Percentiles rank a stretch among this genome's conserved stretches.
Conservation (phyloP, 306 rosid genomes). For the Malus sieversii region DNA sequence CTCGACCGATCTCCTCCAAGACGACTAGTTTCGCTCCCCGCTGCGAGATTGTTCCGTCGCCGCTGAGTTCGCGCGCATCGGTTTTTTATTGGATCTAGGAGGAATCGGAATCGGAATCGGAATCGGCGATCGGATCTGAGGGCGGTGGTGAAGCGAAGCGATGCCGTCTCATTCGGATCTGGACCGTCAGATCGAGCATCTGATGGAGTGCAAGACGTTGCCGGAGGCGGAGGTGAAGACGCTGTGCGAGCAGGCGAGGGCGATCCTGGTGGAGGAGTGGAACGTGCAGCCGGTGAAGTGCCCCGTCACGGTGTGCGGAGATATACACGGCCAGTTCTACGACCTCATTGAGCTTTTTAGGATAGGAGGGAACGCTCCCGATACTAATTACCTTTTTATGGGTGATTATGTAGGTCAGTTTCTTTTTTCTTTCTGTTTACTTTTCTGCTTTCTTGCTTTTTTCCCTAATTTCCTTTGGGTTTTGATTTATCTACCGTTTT, state of each 20-base stretch:
- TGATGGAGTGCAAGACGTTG: constrained; percentile 94
- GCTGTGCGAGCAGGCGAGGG: constrained; percentile 89
- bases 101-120: neutral
- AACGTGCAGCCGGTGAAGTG: constrained; percentile 99
- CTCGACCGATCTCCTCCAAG: constrained; percentile 28
- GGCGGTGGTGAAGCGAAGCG: constrained; percentile 17
- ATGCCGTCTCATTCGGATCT: constrained; percentile 98
- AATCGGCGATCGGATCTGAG: constrained; percentile 42
- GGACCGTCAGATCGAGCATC: constrained; percentile 98
- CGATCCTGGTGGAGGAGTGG: constrained; percentile 94
- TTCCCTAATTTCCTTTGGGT: neutral
- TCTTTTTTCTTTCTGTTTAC: neutral
- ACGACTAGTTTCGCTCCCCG: constrained; percentile 33
- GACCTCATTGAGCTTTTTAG: constrained; percentile 97
- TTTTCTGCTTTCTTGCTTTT: neutral
- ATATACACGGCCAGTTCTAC: constrained; percentile 94
- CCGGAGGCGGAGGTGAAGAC: constrained; percentile 86
- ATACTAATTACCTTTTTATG: constrained; percentile 94
- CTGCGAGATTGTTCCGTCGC: constrained; percentile 18
- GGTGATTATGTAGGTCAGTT: constrained; percentile 95
- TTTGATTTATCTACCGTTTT: neutral
- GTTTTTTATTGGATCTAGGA: constrained; percentile 21
- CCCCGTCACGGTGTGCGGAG: constrained; percentile 95
- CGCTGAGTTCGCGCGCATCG: constrained; percentile 3
- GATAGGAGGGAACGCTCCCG: constrained; percentile 90